These are phyloP conservation scores for Vigna hirtella DNA, from an alignment of 306 rosid species.

Conservation along the genomic window DNA sequence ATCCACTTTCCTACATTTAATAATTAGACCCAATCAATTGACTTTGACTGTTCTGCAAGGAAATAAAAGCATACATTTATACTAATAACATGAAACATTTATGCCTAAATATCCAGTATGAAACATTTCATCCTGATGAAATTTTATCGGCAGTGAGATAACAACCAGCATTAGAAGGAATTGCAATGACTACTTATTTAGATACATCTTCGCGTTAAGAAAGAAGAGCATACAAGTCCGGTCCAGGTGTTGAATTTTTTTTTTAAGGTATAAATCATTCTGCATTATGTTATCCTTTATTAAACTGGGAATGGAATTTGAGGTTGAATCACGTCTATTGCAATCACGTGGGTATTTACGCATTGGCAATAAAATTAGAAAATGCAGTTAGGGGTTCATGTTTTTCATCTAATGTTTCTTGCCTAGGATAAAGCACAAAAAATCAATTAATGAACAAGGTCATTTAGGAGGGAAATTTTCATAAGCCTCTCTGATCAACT, in stretches of 20 bases:
- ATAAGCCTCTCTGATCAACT: neutral
- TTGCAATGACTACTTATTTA: neutral
- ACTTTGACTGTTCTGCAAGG: neutral
- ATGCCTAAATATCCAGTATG: neutral
- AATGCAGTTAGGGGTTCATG: neutral
- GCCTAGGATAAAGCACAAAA: neutral
- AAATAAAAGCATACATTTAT: neutral
- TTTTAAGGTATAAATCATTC: neutral
- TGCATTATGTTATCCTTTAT: neutral
- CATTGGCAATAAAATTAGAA: neutral
- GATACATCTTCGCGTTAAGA: too few species aligned
- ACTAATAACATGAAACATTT: neutral
- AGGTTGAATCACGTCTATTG: constrained; percentile 13
- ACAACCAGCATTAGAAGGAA: constrained; percentile 14
- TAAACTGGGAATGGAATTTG: neutral
- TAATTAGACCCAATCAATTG: neutral
- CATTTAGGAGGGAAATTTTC: neutral
- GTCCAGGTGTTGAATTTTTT: neutral
- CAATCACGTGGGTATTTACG: constrained; percentile 17
- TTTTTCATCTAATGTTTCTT: neutral
- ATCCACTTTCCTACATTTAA: neutral
- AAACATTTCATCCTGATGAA: neutral
- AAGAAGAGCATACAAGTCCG: neutral
- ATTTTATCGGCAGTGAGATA: neutral
- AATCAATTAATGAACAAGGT: neutral